phyloP scores from a whole-genome alignment of 768 basidiomycete species.

The Collybiopsis confluens region DNA sequence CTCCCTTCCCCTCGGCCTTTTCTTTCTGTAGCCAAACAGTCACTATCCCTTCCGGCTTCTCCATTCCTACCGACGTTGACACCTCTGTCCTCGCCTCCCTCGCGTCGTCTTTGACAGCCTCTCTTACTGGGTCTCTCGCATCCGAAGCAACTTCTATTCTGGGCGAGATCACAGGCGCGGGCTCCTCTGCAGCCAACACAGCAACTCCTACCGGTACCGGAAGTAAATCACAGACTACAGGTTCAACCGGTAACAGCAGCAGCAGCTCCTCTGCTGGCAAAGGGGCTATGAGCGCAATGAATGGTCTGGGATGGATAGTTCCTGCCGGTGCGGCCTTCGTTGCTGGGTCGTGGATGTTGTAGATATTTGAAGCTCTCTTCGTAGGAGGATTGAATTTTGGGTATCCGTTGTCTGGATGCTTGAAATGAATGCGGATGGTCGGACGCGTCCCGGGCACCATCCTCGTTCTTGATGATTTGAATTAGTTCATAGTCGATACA shows the following conservation, averaged over 20 bases:
- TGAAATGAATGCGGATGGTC: too few species aligned
- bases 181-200: background rate
- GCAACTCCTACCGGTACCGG: background rate
- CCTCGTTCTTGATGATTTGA: too few species aligned
- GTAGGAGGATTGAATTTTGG: too few species aligned
- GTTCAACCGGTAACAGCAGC: background rate
- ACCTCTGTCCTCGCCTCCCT: background rate
- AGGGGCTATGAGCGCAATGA: background rate
- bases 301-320: background rate
- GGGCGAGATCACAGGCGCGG: background rate
- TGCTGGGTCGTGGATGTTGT: background rate
- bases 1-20: background rate
- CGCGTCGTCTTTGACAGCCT: background rate
- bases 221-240: too few species aligned
- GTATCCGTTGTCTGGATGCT: too few species aligned
- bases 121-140: background rate
- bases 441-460: too few species aligned
- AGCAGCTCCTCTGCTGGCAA: background rate
- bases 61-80: background rate
- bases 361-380: too few species aligned
- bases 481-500: too few species aligned
- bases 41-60: background rate
- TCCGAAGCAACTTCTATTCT: slow-evolving; percentile 1
- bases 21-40: background rate
- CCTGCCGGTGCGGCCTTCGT: background rate